phyloP scores from a whole-genome alignment of 78 protist genomes.

The Isochrysis galbana region DNA sequence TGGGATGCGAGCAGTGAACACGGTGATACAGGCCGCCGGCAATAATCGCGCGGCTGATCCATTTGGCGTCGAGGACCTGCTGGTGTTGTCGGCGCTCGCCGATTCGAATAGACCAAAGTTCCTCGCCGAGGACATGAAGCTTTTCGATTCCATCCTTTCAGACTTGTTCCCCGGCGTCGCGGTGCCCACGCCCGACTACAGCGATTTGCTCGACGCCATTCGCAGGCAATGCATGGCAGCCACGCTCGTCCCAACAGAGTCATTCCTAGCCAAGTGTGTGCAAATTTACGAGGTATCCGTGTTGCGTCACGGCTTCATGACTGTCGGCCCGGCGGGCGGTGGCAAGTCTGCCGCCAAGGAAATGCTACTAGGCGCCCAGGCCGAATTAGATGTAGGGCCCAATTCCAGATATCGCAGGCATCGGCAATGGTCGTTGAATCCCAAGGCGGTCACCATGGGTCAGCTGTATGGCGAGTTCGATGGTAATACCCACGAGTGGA shows the following conservation, averaged over 20 bases:
- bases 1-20: conserved; percentile 88
- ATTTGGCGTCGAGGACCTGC: conserved; percentile 64
- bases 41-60: conserved; percentile 65
- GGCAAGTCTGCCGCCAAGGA: conserved; percentile 68
- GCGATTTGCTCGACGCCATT: neutral
- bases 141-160: conserved; percentile 64
- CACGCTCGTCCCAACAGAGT: neutral
- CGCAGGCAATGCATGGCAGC: neutral
- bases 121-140: conserved; percentile 60
- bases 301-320: conserved; percentile 82
- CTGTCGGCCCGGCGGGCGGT: conserved; percentile 74
- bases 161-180: conserved; percentile 69
- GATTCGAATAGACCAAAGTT: conserved; percentile 79
- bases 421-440: conserved; percentile 42
- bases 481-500: conserved; percentile 85
- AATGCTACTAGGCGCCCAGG: neutral
- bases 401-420: too few species aligned
- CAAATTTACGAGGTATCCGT: conserved; percentile 73
- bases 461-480: conserved; percentile 87
- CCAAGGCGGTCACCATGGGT: conserved; percentile 80
- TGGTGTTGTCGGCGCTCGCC: conserved; percentile 61
- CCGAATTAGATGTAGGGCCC: neutral
- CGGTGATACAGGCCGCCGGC: conserved; percentile 85
- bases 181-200: conserved; percentile 47
- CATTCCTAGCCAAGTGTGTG: conserved; percentile 49